A percentile compares a stretch with the other conserved stretches of the same genome.
Evolutionary conservation across 2,329 filamentous ascomycete species (phyloP).

Genomic region (Fusarium caatingaense): DNA sequence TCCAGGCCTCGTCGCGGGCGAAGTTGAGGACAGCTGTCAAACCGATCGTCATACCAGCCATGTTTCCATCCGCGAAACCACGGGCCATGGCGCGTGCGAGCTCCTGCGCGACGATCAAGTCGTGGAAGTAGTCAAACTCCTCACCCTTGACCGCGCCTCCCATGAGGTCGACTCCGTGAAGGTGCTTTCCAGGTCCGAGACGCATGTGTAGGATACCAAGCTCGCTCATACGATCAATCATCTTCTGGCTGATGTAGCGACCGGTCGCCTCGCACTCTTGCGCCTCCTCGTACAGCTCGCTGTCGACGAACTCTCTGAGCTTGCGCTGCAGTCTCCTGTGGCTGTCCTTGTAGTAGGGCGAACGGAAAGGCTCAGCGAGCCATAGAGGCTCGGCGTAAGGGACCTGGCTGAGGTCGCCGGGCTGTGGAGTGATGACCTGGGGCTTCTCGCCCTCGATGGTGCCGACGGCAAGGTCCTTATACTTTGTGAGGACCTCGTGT

Average conservation of each 20-base stretch:
- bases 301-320: conserved; percentile 78
- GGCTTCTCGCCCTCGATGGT: conserved; percentile 79
- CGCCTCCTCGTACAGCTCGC: conserved; percentile 78
- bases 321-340: conserved; percentile 76
- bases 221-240: conserved; percentile 83
- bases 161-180: conserved; percentile 76
- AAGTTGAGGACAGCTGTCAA: conserved; percentile 85
- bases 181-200: conserved; percentile 83
- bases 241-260: conserved; percentile 74
- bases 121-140: conserved; percentile 90
- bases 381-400: conserved; percentile 89
- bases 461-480: conserved; percentile 79
- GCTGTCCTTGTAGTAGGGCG: conserved; percentile 82
- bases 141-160: conserved; percentile 78
- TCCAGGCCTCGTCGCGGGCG: conserved; percentile 74
- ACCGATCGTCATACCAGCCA: conserved; percentile 87
- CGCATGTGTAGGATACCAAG: conserved; percentile 83
- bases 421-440: conserved; percentile 74
- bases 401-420: conserved; percentile 79
- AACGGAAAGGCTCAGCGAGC: conserved; percentile 81
- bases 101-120: conserved; percentile 81
- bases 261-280: conserved; percentile 80
- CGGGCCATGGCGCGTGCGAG: conserved; percentile 75
- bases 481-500: conserved; percentile 88
- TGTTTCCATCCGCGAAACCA: conserved; percentile 88